Evolutionary conservation across 225 moss, liverwort and hornwort genomes (phyloP).

Genomic region (Rhytidiadelphus loreus): DNA sequence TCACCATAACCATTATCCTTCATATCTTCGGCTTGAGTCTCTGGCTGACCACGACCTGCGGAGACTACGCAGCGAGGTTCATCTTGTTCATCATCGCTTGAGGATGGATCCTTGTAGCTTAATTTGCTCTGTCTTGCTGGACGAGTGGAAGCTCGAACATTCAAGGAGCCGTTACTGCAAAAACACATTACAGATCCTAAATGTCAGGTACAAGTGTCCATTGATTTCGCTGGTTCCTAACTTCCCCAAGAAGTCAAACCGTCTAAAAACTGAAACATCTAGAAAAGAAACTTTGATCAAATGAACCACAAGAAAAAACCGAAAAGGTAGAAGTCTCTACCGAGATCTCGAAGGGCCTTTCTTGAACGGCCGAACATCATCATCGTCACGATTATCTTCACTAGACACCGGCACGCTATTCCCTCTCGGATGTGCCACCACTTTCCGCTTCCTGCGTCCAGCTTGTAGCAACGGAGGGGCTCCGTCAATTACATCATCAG

Average conservation of each 20-base stretch:
- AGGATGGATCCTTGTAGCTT: conserved; percentile 59
- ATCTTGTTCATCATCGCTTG: conserved; percentile 42
- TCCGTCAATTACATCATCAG: conserved; percentile 25
- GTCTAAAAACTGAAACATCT: not conserved
- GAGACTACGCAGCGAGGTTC: not conserved
- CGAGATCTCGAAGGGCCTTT: not conserved
- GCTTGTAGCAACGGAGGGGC: conserved; percentile 36
- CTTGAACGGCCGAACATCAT: not conserved
- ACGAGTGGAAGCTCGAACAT: not conserved
- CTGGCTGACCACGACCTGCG: not conserved
- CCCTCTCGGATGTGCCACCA: conserved; percentile 37
- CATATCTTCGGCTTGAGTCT: not conserved
- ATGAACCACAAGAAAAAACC: too few species aligned
- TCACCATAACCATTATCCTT: not conserved
- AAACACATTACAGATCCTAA: not conserved
- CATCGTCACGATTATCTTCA: conserved; percentile 1
- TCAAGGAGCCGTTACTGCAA: not conserved
- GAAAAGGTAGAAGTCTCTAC: not conserved
- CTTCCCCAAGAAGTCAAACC: not conserved
- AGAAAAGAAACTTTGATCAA: not conserved
- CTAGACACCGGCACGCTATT: not conserved
- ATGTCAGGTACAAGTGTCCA: not conserved
- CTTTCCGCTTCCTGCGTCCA: conserved; percentile 68
- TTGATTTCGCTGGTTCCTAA: not conserved
- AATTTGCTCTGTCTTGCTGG: conserved; percentile 4